Evolutionary conservation across 2,329 filamentous ascomycete species (phyloP).

Genomic region (Thielaviopsis punctulata): DNA sequence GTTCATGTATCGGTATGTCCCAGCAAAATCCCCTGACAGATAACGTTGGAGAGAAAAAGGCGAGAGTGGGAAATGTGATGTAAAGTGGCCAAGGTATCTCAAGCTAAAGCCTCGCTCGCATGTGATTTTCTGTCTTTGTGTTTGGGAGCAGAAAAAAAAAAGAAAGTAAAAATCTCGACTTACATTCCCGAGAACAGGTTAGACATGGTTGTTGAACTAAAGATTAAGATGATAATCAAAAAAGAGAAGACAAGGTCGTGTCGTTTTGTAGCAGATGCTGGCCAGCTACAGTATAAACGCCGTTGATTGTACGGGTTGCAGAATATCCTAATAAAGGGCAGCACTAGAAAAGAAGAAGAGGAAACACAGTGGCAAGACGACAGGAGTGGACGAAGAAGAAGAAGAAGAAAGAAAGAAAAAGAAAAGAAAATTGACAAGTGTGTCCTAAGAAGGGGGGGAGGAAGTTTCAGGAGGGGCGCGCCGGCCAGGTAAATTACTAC

Average conservation of each 20-base stretch:
- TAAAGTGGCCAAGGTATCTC: neutral
- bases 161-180: conserved; percentile 21
- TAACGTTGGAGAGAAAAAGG: neutral
- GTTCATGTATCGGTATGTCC: neutral
- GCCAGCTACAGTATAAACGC: neutral
- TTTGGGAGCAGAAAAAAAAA: neutral
- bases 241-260: neutral
- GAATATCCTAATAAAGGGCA: neutral
- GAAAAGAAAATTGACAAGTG: neutral
- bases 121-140: neutral
- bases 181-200: conserved; percentile 46
- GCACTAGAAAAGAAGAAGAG: neutral
- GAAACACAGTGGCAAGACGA: neutral
- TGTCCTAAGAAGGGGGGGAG: neutral
- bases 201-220: conserved; percentile 29
- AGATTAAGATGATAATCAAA: conserved; percentile 12
- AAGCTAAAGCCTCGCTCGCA: neutral
- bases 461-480: conserved; percentile 7
- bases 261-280: neutral
- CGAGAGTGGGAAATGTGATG: neutral
- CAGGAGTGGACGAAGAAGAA: neutral
- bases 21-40: neutral
- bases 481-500: neutral
- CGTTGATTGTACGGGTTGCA: neutral
- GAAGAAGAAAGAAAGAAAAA: neutral